phyloP scores from a whole-genome alignment of 345 rosid species.

The Aquilaria malaccensis region DNA sequence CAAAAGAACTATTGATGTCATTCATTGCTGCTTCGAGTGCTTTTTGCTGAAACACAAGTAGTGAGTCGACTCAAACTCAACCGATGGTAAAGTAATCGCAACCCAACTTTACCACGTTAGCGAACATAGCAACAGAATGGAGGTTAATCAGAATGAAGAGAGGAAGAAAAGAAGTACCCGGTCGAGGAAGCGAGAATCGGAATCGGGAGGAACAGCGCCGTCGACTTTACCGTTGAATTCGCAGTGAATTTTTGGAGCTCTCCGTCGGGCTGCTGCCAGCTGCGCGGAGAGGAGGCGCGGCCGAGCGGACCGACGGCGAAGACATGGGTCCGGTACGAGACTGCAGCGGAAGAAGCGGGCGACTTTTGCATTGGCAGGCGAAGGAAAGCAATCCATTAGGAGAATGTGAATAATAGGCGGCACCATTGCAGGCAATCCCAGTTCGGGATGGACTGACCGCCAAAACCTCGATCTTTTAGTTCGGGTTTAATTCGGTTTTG shows the following conservation, averaged over 20 bases:
- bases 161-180: constrained; percentile 29
- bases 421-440: too few species aligned
- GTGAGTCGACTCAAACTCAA: not conserved
- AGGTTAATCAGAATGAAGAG: not conserved
- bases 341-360: too few species aligned
- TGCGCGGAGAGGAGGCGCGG: constrained; percentile 21
- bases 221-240: constrained; percentile 52
- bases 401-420: too few species aligned
- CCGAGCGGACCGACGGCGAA: constrained; percentile 4
- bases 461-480: too few species aligned
- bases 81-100: not conserved
- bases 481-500: too few species aligned
- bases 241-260: constrained; percentile 29
- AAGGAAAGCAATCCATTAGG: too few species aligned
- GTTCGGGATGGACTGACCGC: too few species aligned
- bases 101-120: not conserved
- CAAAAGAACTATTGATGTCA: constrained; percentile 83
- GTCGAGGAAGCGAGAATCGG: constrained; percentile 75
- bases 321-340: too few species aligned
- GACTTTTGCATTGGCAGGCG: too few species aligned
- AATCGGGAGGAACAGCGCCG: constrained; percentile 43
- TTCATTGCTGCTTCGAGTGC: constrained; percentile 94
- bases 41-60: constrained; percentile 53
- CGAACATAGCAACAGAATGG: not conserved
- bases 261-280: constrained; percentile 23